These are phyloP conservation scores for Botryotinia globosa DNA, from an alignment of 2,329 filamentous ascomycete species.

Conservation along the genomic window DNA sequence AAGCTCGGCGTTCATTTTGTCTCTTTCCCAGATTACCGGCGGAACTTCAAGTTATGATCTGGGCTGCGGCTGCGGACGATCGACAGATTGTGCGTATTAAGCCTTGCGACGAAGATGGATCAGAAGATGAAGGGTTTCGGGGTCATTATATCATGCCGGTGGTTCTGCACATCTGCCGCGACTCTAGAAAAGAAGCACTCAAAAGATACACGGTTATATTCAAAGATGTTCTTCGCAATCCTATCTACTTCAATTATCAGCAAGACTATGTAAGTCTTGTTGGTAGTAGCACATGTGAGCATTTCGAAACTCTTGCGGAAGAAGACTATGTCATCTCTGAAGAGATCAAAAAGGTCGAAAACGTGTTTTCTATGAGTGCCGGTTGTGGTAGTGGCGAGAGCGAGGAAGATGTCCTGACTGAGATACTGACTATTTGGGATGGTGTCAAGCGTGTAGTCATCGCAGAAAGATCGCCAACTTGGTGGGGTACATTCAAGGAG, in stretches of 20 bases:
- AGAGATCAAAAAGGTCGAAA: constrained; percentile 2
- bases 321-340: background rate
- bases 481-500: constrained; percentile 17
- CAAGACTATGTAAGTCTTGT: background rate
- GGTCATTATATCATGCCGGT: background rate
- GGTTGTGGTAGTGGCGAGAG: background rate
- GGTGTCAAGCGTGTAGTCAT: constrained; percentile 2
- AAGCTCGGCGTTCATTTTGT: background rate
- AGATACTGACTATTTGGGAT: background rate
- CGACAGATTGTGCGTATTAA: constrained; percentile 6
- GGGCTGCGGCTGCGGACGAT: constrained; percentile 1
- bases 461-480: constrained; percentile 4
- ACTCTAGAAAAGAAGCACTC: constrained; percentile 8
- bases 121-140: background rate
- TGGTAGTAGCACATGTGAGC: background rate
- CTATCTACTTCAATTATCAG: constrained; percentile 16
- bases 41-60: constrained; percentile 9
- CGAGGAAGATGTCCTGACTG: constrained; percentile 2
- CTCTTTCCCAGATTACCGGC: background rate
- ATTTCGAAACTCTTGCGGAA: background rate
- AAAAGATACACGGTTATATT: constrained; percentile 8
- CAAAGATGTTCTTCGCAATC: background rate
- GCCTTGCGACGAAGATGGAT: background rate
- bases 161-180: background rate
- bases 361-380: background rate